Base-by-base conservation (phyloP, 2,329 filamentous ascomycete species). In the Exophiala sp. region DNA sequence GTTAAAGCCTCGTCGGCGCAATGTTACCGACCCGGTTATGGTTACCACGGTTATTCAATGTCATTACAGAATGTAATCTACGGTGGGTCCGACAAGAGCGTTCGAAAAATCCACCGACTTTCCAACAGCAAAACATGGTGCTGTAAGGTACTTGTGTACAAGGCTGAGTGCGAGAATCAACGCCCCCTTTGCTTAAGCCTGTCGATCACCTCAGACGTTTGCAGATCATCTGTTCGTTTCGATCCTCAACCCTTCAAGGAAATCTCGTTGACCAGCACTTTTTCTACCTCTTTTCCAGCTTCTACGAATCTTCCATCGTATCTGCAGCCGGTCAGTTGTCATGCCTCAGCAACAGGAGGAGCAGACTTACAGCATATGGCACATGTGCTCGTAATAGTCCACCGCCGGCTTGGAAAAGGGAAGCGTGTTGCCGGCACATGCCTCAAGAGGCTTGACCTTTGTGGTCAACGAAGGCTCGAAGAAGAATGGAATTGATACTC, bases 401-500 rank as follows among this genome's bases (percentile, higher is more conserved):
- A 41, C 45, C 19, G 29, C 18, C 2, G 18, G 14, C 21, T 22
- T 18, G 14, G 24, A 7, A 3, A 32, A 14, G 7, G 9, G 7
- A 10, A 14, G 21, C 14, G 18, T 19, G 13, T 35, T 38, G 9
- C 11, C 16, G 13, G 19, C 27, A 19, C 45, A 48, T 2, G 29
- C 29, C 13, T 48, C n/a, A 5, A 48, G 38, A 7, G 45, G 45
- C 35, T 48, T 35, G 10, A 48, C 29, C 45, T 38, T 23, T 19
- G 37, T 23, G 2, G 38, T 16, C 22, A 48, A 24, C 13, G 45
- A 48, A 10, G 45, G 45, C 21, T 48, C 45, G 19, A 48, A 48
- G 23, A 48, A 48, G 45, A 48, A 48, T n/a, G 45, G 45, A 24
- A 48, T 48, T 13, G 45, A 48, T 9, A 48, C 29, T 24, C 45